Base-by-base conservation (phyloP, 2,329 filamentous ascomycete genomes). In the Cladosporium oxysporum region DNA sequence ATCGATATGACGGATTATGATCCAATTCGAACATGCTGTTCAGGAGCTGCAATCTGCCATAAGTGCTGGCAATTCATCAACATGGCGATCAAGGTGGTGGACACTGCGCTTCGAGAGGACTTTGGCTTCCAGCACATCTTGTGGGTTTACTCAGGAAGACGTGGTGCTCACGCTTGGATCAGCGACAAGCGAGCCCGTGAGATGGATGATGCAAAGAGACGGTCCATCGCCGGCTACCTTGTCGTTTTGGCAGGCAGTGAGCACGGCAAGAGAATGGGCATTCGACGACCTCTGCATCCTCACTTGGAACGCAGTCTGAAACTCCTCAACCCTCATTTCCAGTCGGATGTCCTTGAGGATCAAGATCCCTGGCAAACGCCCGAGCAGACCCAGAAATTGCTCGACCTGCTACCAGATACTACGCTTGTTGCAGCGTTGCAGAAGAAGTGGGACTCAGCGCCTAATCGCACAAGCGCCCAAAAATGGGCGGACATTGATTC, bases 1-100 rank as follows among this genome's bases (percentile, higher is more conserved):
- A 98, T 99, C 74, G 95, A 99, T 86, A 86, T 99, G 86, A 98
- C 95, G 64, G 95, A 98, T 80, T 99, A 99, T 79, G 95, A 99
- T 77, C 92, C 96, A 70, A 91, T 99, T 70, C 89, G 95, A 71
- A 97, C 93, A 31, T 99, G 95, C 80, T 99, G 95, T 77, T 88
- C 90, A 73, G 93, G 94, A 76, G 92, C 94, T 10, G 96, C 91
- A 72, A 98, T 99, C 70, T 99, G 95, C 78, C 85, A 84, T 70
- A 95, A 93, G 77, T 99, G 95, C 81, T 99, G 95, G 95, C 85
- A 90, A 59, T 99, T 98, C 78, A 96, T 97, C 72, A 97, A 92
- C 28, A 98, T 99, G 93, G 91, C 95, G 8, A 94, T 99, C 77
- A 95, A 96, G 76, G 92, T 97, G 18, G 84, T 98, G 14, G 94